Evolutionary conservation across 495 filamentous ascomycete species (phyloP), one percentile per base, ranked within the genome.

Genomic region (Podospora pseudopauciseta): DNA sequence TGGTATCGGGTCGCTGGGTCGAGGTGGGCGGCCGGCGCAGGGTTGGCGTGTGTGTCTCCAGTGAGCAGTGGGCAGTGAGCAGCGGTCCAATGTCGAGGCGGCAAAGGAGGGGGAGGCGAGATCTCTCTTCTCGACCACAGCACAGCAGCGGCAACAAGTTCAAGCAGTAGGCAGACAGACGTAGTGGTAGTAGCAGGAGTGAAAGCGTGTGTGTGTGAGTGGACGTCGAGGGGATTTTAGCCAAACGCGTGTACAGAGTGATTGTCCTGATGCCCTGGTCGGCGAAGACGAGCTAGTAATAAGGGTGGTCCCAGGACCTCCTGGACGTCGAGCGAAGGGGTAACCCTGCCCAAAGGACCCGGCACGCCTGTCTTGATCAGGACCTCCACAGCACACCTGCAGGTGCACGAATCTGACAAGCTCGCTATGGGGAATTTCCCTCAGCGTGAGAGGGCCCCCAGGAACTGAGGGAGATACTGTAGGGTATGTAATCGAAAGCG

Each of bases 151-250:
- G 55, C 55, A 58, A 58, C 23, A 16, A 26, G n/a, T 19, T 16
- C 15, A 61, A 27, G 59, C 27, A 61, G 20, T 23, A 23, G 23
- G 59, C 27, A 26, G 13, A 30, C 7, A 32, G 61, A 0, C 3
- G 30, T 7, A 63, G 5, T 49, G 6, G 61, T 39, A 34, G 15
- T 6, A 39, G 30, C 7, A 32, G 30, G 30, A 32, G 30, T 32
- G 30, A 19, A 34, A 32, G 18, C 23, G n/a, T 61, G 59, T 30
- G 59, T 30, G 61, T 30, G 30, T 32, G 61, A 20, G 72, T 70
- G 72, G 72, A 68, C 64, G 68, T 68, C 27, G 70, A 72, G 60
- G 68, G 70, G 70, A 66, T 74, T 74, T 76, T 71, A 70, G 72
- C 68, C 65, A 68, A 58, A 60, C 65, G 68, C 68, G 65, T 57